Base-by-base conservation (phyloP, 106 monocot genomes). In the Vanilla planifolia region DNA sequence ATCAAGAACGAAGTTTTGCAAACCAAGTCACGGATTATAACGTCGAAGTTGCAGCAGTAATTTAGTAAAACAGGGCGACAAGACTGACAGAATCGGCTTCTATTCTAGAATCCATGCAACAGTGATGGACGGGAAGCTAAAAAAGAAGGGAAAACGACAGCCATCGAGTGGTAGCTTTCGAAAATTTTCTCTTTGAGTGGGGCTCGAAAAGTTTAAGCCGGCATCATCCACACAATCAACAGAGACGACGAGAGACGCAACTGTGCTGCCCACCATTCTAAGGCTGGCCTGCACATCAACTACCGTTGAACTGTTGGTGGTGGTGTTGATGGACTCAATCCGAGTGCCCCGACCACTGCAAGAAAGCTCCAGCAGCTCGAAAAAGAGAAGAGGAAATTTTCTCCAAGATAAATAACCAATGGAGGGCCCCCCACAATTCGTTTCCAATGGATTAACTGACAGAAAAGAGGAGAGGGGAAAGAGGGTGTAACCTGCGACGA, bases 401-500 rank as follows among this genome's bases (percentile, higher is more conserved):
- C n/a, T n/a, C n/a, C n/a, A n/a, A n/a, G n/a, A n/a, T n/a, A n/a
- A n/a, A n/a, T 37, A 10, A 37, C 7, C 5, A 37, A 37, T 37
- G 37, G 37, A 37, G 37, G 37, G 37, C 37, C 37, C 10, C 37
- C 37, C 7, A 37, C 37, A 37, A 6, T 37, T 37, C 37, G 10
- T 37, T 37, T 5, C 5, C 37, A 37, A 10, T 10, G 37, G 10
- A 37, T 5, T 10, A 37, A 37, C 37, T n/a, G n/a, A n/a, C n/a
- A 2, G 19, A 7, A 6, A 33, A 34, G n/a, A 3, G 35, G 34
- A 19, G 57, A 35, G 28, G 20, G 35, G 7, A 33, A 36, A 44
- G 17, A 19, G 44, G 24, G 17, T 57, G 10, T 43, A 48, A 84
- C 91, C 86, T 10, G 91, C 83, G 11, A 92, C 83, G 1, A 79